These are phyloP conservation scores for Botrytis galanthina DNA, from an alignment of 2,329 filamentous ascomycete genomes.

Conservation along the genomic window DNA sequence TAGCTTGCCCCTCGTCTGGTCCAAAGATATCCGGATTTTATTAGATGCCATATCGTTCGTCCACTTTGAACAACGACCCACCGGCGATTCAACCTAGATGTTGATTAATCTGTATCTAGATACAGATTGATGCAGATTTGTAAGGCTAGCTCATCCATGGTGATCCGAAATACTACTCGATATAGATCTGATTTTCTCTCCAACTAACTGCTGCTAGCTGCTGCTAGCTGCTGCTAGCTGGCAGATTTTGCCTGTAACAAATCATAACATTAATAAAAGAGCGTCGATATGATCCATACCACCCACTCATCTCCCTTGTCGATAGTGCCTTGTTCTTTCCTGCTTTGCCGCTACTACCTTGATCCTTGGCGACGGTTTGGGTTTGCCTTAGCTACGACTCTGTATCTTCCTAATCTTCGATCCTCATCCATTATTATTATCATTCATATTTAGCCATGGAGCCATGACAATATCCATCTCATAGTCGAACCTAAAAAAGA, in stretches of 20 bases:
- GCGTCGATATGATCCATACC: neutral
- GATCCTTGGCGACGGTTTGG: slow-evolving; percentile 9
- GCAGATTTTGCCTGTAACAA: neutral
- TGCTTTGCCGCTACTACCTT: slow-evolving; percentile 10
- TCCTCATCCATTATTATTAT: neutral
- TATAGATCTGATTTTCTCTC: neutral
- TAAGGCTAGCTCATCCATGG: neutral
- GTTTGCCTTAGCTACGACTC: slow-evolving; percentile 11
- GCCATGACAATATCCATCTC: neutral
- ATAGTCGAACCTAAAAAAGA: slow-evolving; percentile 9
- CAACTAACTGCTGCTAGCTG: neutral
- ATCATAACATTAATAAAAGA: neutral
- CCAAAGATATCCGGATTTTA: neutral
- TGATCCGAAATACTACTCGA: neutral
- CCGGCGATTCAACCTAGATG: slow-evolving; percentile 9
- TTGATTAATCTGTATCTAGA: slow-evolving; percentile 1
- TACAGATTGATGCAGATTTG: neutral
- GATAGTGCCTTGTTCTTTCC: neutral
- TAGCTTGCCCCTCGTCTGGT: slow-evolving; percentile 14
- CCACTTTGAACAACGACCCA: slow-evolving; percentile 12
- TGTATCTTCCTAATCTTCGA: neutral
- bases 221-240: neutral
- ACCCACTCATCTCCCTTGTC: neutral
- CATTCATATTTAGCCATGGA: neutral
- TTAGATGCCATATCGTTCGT: slow-evolving; percentile 8